Percentiles rank a stretch among this genome's conserved stretches.
These are phyloP conservation scores for Ilyonectria robusta DNA, from an alignment of 2,329 filamentous ascomycete species.

Conservation along the genomic window DNA sequence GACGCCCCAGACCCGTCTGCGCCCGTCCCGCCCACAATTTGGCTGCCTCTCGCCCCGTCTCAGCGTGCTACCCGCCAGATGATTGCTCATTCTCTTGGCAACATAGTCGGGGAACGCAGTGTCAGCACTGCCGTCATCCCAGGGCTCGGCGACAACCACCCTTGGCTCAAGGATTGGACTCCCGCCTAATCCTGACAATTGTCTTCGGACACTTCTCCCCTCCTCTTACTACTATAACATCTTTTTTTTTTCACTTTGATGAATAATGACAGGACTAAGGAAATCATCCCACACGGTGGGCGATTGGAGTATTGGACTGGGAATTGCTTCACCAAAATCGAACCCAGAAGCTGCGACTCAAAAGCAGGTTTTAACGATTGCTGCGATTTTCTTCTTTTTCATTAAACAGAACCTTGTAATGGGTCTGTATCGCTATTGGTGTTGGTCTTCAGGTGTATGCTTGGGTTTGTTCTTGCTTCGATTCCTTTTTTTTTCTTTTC, in stretches of 20 bases:
- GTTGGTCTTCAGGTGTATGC: not conserved
- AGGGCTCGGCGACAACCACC: conserved; percentile 37
- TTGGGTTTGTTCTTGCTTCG: not conserved
- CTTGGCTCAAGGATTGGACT: conserved; percentile 45
- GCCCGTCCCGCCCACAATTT: conserved; percentile 34
- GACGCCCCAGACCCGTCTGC: conserved; percentile 23
- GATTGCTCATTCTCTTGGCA: conserved; percentile 46
- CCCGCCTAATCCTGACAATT: conserved; percentile 32
- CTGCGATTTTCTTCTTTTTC: not conserved
- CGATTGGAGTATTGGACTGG: conserved; percentile 22
- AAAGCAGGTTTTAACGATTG: conserved; percentile 8
- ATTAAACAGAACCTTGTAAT: not conserved
- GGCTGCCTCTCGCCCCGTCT: conserved; percentile 38
- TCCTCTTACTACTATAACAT: not conserved
- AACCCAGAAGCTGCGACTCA: not conserved
- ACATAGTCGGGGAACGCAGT: conserved; percentile 46
- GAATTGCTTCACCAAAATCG: conserved; percentile 17
- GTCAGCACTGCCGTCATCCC: conserved; percentile 43
- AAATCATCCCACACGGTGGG: conserved; percentile 1
- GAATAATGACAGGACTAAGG: conserved; percentile 35
- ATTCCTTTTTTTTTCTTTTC: not conserved
- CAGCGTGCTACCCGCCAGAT: conserved; percentile 44
- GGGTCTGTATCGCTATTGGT: not conserved
- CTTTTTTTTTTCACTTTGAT: conserved; percentile 21
- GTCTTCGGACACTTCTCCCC: conserved; percentile 20